A percentile compares a stretch with the other conserved stretches of the same genome.
These are phyloP conservation scores for Copromyces sp. DNA, from an alignment of 495 filamentous ascomycete genomes.

Conservation along the genomic window DNA sequence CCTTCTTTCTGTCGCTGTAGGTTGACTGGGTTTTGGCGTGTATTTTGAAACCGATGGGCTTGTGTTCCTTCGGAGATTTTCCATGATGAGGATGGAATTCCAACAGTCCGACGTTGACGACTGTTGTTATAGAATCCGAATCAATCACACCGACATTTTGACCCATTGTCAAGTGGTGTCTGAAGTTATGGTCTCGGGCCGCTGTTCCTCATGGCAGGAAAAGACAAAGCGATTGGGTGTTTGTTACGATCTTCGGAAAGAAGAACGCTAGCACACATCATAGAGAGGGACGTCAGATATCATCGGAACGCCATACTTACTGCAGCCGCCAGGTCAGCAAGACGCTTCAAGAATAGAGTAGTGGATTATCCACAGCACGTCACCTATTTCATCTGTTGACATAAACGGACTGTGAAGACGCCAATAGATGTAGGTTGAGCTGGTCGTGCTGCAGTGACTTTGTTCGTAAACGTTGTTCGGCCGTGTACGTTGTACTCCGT, in stretches of 20 bases:
- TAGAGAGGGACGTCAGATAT: background rate
- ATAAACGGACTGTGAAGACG: background rate
- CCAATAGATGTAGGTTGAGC: background rate
- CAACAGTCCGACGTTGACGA: background rate
- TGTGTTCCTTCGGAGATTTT: background rate
- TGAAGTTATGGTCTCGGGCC: background rate
- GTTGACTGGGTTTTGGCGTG: background rate
- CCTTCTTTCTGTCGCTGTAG: background rate
- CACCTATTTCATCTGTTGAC: background rate
- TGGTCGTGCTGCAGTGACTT: background rate
- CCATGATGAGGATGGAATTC: background rate
- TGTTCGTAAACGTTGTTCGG: background rate
- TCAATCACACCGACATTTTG: conserved; percentile 6
- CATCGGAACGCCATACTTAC: background rate
- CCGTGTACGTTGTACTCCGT: background rate
- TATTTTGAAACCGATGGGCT: background rate
- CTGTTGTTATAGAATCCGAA: background rate
- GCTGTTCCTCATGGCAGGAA: background rate
- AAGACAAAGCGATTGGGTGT: background rate
- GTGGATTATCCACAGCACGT: background rate
- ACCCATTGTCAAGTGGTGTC: background rate
- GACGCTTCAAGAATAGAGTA: background rate
- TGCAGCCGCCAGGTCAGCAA: background rate
- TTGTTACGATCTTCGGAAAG: background rate
- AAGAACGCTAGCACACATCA: background rate